These are phyloP conservation scores for Amphibolis antarctica DNA, from an alignment of 106 monocot genomes.

Conservation along the genomic window DNA sequence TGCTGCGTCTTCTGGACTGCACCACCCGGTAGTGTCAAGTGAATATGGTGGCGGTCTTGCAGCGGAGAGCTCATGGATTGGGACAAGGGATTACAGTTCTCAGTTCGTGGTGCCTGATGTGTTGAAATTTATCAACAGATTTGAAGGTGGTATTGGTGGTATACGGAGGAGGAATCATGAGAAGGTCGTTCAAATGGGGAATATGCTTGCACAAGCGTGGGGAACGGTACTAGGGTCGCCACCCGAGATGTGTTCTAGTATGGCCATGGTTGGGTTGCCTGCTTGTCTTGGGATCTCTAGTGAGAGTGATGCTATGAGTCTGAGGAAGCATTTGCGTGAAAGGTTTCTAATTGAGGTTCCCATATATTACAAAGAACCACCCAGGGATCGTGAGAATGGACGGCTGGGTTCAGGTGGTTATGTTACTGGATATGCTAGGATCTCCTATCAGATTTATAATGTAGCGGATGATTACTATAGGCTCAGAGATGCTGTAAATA, in stretches of 20 bases:
- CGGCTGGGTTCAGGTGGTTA: not conserved
- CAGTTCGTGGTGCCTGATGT: constrained; percentile 35
- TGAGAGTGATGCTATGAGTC: constrained; percentile 22
- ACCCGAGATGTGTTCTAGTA: constrained; percentile 28
- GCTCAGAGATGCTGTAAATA: constrained; percentile 24
- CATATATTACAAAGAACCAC: constrained; percentile 9
- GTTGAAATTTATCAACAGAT: constrained; percentile 26
- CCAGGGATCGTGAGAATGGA: constrained; percentile 3
- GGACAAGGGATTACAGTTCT: constrained; percentile 37
- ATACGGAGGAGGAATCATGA: constrained; percentile 35
- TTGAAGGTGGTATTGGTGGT: constrained; percentile 37
- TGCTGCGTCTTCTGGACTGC: constrained; percentile 6
- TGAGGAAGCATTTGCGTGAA: constrained; percentile 20
- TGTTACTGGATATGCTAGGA: constrained; percentile 24
- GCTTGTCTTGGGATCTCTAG: constrained; percentile 19
- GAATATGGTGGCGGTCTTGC: constrained; percentile 41
- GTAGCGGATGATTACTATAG: constrained; percentile 24
- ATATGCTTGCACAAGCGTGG: constrained; percentile 32
- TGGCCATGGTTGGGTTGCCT: constrained; percentile 39
- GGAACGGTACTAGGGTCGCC: constrained; percentile 28
- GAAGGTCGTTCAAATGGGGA: constrained; percentile 35
- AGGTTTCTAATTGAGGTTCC: constrained; percentile 26
- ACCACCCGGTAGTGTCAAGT: constrained; percentile 35
- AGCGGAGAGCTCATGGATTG: constrained; percentile 37
- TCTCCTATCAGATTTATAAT: constrained; percentile 32